Evolutionary conservation across 495 filamentous ascomycete species (phyloP).

Genomic region (Lineolata rhizophorae): DNA sequence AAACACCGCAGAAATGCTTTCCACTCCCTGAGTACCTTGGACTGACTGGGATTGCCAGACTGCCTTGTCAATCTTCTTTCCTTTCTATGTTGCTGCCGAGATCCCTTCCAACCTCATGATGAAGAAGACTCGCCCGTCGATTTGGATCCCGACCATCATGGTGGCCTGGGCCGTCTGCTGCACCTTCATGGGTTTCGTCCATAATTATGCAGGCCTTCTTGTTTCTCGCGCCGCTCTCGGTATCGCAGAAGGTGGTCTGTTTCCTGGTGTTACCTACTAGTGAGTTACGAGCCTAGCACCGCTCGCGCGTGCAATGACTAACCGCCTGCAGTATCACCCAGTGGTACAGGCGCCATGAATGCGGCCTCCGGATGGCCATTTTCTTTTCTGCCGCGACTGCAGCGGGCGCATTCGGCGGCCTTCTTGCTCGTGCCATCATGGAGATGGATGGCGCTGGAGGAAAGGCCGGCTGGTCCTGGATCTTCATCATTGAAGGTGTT

Average conservation of each 20-base stretch:
- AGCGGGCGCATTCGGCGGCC: slow-evolving; percentile 68
- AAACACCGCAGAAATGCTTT: slow-evolving; percentile 2
- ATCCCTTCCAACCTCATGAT: slow-evolving; percentile 75
- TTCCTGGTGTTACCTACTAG: slow-evolving; percentile 77
- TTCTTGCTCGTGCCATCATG: slow-evolving; percentile 58
- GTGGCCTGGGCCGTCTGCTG: slow-evolving; percentile 52
- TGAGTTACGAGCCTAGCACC: neutral
- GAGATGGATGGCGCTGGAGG: slow-evolving; percentile 50
- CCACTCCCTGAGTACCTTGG: slow-evolving; percentile 2
- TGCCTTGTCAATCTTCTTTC: slow-evolving; percentile 71
- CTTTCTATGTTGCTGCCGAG: slow-evolving; percentile 75
- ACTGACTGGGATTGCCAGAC: slow-evolving; percentile 7
- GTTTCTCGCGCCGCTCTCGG: slow-evolving; percentile 74
- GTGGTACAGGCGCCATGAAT: slow-evolving; percentile 67
- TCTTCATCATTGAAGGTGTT: slow-evolving; percentile 59
- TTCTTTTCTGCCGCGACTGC: slow-evolving; percentile 82
- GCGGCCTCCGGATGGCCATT: slow-evolving; percentile 58
- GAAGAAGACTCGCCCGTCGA: slow-evolving; percentile 29
- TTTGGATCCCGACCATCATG: slow-evolving; percentile 32
- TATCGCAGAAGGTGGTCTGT: slow-evolving; percentile 62
- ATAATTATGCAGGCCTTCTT: slow-evolving; percentile 60
- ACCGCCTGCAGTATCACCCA: slow-evolving; percentile 34
- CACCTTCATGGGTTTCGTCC: slow-evolving; percentile 63
- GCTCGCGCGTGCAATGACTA: neutral
- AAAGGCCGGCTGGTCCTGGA: slow-evolving; percentile 61